Evolutionary conservation across 805 yeast species (phyloP), one percentile per base, ranked within the genome.

Genomic region (Sugiyamaella smithiae): DNA sequence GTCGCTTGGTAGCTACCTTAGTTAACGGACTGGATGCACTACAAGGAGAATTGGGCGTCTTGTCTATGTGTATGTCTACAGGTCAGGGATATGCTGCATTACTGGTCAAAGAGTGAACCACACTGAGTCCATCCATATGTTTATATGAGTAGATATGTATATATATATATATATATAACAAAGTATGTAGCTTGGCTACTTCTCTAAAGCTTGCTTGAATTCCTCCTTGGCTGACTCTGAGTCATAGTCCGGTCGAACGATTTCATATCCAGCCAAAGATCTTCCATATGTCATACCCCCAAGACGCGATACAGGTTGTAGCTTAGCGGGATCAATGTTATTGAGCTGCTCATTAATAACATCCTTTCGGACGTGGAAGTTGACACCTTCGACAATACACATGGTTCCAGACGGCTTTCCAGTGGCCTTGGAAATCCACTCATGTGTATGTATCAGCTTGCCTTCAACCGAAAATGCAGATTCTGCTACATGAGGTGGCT

Each of bases 381-480:
- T 66, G 26, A 81, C 68, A 19, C 82, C 86, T 63, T 81, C 85
- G 8, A 79, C 69, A 40, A 79, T 66, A 11, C 66, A 57, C 16
- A 74, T 55, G 0, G 69, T 65, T 2, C 79, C 77, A 1, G 75
- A 64, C 7, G 47, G 52, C 29, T 50, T 61, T 9, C 58, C 62
- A 8, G 56, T 40, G 19, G 37, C 38, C 47, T 68, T 71, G 3
- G 82, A 72, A 16, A 52, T 63, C 73, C 76, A 75, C 9, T 73
- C 72, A 54, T 76, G 77, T 3, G 59, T 50, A 36, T 68, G 66
- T 14, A 77, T 50, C 33, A 80, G 63, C 58, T 74, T 79, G 25
- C 75, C 78, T 60, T 81, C 87, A 11, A 81, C 56, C 5, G 81
- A 73, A 57, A 82, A 80, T 4, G 80, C 83, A 40, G 81, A 72